Evolutionary conservation across 805 yeast genomes (phyloP).

Genomic region (Brettanomyces nanus): DNA sequence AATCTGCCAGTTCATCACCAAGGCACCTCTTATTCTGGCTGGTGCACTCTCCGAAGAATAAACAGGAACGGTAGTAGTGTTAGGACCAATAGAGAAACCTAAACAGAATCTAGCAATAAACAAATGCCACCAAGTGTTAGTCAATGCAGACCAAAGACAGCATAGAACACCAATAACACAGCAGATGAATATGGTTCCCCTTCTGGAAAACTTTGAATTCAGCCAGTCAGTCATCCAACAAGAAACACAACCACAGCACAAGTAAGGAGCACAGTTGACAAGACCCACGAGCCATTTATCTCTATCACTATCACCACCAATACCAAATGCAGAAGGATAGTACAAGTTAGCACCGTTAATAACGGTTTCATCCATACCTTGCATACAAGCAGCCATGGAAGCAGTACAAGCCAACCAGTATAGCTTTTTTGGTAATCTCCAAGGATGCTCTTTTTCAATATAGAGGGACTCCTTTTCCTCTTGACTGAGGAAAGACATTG

Average conservation of each 20-base stretch:
- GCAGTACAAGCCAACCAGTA: conserved; percentile 52
- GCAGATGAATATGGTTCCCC: conserved; percentile 57
- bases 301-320: conserved; percentile 36
- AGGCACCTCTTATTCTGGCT: conserved; percentile 52
- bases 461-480: conserved; percentile 46
- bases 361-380: conserved; percentile 75
- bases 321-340: conserved; percentile 49
- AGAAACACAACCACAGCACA: conserved; percentile 51
- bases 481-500: conserved; percentile 46
- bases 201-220: conserved; percentile 52
- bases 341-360: conserved; percentile 64
- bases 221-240: conserved; percentile 59
- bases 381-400: conserved; percentile 74
- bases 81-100: conserved; percentile 67
- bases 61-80: conserved; percentile 70
- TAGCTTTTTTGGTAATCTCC: conserved; percentile 38
- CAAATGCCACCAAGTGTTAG: conserved; percentile 57
- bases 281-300: conserved; percentile 55
- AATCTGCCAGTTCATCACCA: conserved; percentile 70
- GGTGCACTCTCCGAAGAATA: conserved; percentile 64
- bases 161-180: conserved; percentile 52
- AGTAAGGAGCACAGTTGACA: conserved; percentile 63
- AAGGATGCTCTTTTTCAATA: conserved; percentile 38
- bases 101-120: conserved; percentile 57
- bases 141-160: conserved; percentile 64